Evolutionary conservation across 2,329 filamentous ascomycete genomes (phyloP), one percentile per base, ranked within the genome.

Genomic region (Clonostachys sp.): DNA sequence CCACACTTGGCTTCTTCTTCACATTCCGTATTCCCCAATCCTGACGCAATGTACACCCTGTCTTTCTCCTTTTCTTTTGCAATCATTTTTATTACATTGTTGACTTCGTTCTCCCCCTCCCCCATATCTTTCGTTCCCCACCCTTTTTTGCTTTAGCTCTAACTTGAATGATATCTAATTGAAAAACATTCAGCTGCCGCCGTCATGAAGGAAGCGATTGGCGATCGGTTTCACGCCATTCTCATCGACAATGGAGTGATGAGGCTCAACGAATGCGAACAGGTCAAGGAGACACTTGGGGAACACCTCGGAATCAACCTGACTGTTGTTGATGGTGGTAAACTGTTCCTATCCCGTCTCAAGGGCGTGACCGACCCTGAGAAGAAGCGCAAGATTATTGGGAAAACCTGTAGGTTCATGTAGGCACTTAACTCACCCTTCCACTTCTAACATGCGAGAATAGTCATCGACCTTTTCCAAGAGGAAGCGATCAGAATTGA

Each of bases 311-410:
- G 89, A 2, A 95, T 97, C 66, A 94, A 96, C 66, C 75, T 97
- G 4, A 95, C 89, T 0, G 86, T 97, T 30, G 82, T 95, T 3
- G 87, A 97, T 62, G 91, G 83, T 1, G 78, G 79, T 10, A 76
- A 95, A 51, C 72, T 80, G 24, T 97, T 97, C 74, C 74, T 96
- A n/a, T 71, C 72, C 33, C 77, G 83, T 20, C 81, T 97, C 1
- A 79, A 81, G 54, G 92, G 90, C 16, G 81, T 96, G 24, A 73
- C 71, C 0, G 89, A 84, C 33, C 91, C 92, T 0, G 91, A 97
- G 69, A 80, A 80, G 62, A 96, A 96, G 77, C 79, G 91, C 47
- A 96, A 95, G 71, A 84, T 96, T 57, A 96, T 96, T 51, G 91
- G 91, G 48, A 80, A 77, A 52, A 88, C 80, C 40, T 77, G 58